A percentile compares a stretch with the other conserved stretches of the same genome.
Conservation (phyloP, 1,284 basidiomycete genomes). For the Malassezia cuniculi region DNA sequence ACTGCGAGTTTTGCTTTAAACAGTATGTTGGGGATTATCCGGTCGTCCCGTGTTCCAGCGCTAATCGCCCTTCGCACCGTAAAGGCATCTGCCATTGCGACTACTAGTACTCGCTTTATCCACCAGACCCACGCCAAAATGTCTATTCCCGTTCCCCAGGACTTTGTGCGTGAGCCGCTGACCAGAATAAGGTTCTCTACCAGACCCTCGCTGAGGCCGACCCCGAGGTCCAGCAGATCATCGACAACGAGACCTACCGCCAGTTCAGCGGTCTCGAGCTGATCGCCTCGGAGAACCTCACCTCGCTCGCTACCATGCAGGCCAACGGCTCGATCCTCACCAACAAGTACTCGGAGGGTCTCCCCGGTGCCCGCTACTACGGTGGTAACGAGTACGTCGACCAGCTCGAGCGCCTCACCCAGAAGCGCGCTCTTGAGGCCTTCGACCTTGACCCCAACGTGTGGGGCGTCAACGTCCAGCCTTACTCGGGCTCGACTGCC, state of each 20-base stretch:
- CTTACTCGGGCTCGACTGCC: slow-evolving; percentile 65
- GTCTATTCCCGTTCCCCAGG: slow-evolving; percentile 37
- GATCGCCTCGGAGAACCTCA: slow-evolving; percentile 67
- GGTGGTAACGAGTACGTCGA: slow-evolving; percentile 80
- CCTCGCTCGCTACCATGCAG: slow-evolving; percentile 57
- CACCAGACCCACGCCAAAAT: slow-evolving; percentile 16
- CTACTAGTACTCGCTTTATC: slow-evolving; percentile 1
- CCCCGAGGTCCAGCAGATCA: slow-evolving; percentile 88
- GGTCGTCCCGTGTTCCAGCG: slow-evolving; percentile 4
- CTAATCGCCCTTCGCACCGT: slow-evolving; percentile 5
- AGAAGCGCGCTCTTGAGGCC: slow-evolving; percentile 85
- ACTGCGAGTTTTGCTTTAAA: no score
- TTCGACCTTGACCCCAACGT: slow-evolving; percentile 81
- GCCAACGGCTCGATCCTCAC: slow-evolving; percentile 97
- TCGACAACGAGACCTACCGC: slow-evolving; percentile 94
- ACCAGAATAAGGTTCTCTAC: slow-evolving; percentile 81
- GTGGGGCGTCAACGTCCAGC: slow-evolving; percentile 99
- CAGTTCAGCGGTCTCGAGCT: slow-evolving; percentile 96
- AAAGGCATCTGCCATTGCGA: background rate
- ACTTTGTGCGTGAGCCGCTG: slow-evolving; percentile 29
- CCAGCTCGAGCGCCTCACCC: slow-evolving; percentile 85
- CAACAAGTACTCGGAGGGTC: slow-evolving; percentile 71
- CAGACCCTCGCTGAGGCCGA: slow-evolving; percentile 73
- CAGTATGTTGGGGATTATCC: slow-evolving; percentile 12
- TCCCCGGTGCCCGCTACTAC: slow-evolving; percentile 81